Base-by-base conservation (phyloP, 2,329 filamentous ascomycete species). In the Emericellopsis atlantica region DNA sequence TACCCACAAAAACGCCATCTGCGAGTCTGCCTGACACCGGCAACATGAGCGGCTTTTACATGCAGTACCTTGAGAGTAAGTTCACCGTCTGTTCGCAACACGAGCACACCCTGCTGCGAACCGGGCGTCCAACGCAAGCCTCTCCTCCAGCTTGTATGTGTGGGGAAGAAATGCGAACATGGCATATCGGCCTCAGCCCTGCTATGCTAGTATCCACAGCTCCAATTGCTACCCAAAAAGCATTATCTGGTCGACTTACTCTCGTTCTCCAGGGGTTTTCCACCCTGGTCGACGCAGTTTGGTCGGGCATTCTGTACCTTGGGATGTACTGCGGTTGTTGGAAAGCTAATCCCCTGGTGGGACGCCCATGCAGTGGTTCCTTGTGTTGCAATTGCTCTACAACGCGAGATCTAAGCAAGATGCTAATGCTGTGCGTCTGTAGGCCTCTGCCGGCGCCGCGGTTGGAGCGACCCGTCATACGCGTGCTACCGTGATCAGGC, bases 381-480 rank as follows among this genome's bases (percentile, higher is more conserved):
- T 6, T 29, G 26, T 9, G 8, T 29, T 29, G 26, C 26, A 21
- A 21, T 21, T 21, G 18, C 18, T 21, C 18, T 21, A 29, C 26
- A 29, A 29, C 26, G 26, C 8, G 26, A 29, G 26, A 12, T 29
- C 12, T 3, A 15, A 45, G 22, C 23, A n/a, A 39, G 40, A 24
- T 45, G 57, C 60, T 65, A 62, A 65, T 59, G 46, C 46, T 54
- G 42, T 44, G 54, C 47, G 43, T 26, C 22, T 37, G 39, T 60
- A 96, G 90, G 88, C 66, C 81, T 95, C 56, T 96, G 90, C 73
- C 83, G 85, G 60, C 87, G 90, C 53, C 87, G 90, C 61, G 85
- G 87, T 64, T 96, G 90, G 90, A 80, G 79, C 51, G 86, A 94
- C 59, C 90, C 90, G 54, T 73, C 78, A 58, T 96, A 94, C 72